Conservation (phyloP, 2,329 filamentous ascomycete species). For the Grosmannia serpens region DNA sequence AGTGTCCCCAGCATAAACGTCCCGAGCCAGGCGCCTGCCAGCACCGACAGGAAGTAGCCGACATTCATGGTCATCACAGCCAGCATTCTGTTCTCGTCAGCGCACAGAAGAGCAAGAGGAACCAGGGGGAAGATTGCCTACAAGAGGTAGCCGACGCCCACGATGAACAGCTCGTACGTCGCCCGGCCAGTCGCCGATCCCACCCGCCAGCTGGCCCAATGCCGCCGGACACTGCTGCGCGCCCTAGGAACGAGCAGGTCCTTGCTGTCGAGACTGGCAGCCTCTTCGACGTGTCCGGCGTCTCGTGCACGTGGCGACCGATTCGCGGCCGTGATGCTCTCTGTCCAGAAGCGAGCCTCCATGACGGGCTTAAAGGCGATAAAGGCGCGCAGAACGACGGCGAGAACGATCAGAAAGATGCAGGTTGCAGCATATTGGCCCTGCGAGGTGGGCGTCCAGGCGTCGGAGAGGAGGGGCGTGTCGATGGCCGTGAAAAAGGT, state of each 20-base stretch:
- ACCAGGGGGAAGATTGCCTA: conserved; percentile 35
- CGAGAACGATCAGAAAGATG: conserved; percentile 76
- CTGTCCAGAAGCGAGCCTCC: conserved; percentile 46
- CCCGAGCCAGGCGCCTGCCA: conserved; percentile 68
- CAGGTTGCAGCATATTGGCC: conserved; percentile 79
- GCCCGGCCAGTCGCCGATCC: background rate
- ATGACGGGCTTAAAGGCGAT: conserved; percentile 58
- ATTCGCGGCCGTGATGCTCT: background rate
- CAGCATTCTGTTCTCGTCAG: conserved; percentile 55
- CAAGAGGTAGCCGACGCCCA: conserved; percentile 73
- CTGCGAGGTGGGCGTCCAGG: conserved; percentile 60
- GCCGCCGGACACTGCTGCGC: background rate
- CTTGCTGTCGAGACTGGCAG: background rate
- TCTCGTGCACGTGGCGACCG: too few species aligned
- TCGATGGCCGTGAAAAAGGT: conserved; percentile 46
- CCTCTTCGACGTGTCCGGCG: background rate
- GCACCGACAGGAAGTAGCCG: conserved; percentile 66
- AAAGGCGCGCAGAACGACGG: conserved; percentile 55
- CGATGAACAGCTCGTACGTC: conserved; percentile 35
- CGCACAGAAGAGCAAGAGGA: background rate
- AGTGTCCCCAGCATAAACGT: conserved; percentile 68
- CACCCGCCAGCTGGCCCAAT: background rate
- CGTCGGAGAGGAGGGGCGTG: conserved; percentile 44
- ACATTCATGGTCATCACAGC: conserved; percentile 80
- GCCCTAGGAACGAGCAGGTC: background rate